Percentiles rank a stretch among this genome's conserved stretches.
These are phyloP conservation scores for Colletotrichum sojae DNA, from an alignment of 2,329 filamentous ascomycete species.

Conservation along the genomic window DNA sequence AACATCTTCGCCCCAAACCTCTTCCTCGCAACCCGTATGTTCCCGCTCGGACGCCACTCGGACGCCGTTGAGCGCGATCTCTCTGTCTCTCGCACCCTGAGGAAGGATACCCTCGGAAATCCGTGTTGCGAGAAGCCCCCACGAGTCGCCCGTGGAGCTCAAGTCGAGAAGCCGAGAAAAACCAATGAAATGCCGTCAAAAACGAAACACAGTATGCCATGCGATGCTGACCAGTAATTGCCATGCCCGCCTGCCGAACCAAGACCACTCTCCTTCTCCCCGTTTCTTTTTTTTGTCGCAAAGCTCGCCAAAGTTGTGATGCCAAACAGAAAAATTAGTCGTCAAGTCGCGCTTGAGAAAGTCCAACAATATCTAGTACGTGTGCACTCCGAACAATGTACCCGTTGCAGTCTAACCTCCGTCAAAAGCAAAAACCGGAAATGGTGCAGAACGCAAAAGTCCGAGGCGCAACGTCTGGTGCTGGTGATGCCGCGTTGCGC, in stretches of 20 bases:
- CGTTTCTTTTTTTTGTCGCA: slow-evolving; percentile 33
- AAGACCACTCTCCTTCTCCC: slow-evolving; percentile 16
- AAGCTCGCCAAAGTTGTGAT: slow-evolving; percentile 24
- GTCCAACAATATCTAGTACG: slow-evolving; percentile 31
- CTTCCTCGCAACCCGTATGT: not conserved
- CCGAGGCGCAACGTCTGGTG: not conserved
- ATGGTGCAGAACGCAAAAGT: not conserved
- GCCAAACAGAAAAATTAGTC: slow-evolving; percentile 37
- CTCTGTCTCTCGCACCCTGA: too few relatives aligned
- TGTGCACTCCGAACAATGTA: slow-evolving; percentile 8
- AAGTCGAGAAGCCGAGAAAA: slow-evolving; percentile 10
- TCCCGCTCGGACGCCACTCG: too few relatives aligned
- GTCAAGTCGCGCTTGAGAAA: slow-evolving; percentile 39
- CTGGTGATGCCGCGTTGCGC: not conserved
- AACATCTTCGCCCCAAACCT: not conserved
- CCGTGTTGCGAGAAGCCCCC: too few relatives aligned
- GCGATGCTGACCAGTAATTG: slow-evolving; percentile 39
- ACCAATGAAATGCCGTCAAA: slow-evolving; percentile 29
- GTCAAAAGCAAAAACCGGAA: not conserved
- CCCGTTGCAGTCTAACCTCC: slow-evolving; percentile 14
- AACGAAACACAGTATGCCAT: slow-evolving; percentile 35
- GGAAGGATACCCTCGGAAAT: too few relatives aligned
- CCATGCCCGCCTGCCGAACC: slow-evolving; percentile 31
- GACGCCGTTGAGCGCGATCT: too few relatives aligned
- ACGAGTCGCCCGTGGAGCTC: too few relatives aligned